These are phyloP conservation scores for Penicillium sp. DNA, from an alignment of 2,329 filamentous ascomycete genomes.

Conservation along the genomic window DNA sequence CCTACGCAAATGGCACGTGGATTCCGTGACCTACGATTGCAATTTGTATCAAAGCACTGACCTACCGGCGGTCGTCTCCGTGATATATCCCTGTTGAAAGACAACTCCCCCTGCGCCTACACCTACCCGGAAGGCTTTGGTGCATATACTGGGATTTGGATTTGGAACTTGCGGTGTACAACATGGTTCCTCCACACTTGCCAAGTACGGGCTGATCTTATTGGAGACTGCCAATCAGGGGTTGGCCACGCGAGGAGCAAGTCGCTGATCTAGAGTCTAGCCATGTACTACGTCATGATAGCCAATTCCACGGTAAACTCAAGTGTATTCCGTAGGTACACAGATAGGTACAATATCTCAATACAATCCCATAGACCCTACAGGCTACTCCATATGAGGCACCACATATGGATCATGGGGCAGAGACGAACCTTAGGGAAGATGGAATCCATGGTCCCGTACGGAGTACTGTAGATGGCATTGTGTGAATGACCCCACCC, in stretches of 20 bases:
- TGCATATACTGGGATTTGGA: not conserved
- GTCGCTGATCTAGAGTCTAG: not conserved
- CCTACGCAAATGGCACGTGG: not conserved
- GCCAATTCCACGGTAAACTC: not conserved
- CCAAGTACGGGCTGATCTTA: not conserved
- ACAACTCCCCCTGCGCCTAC: not conserved
- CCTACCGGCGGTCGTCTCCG: not conserved
- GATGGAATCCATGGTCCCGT: too few species aligned
- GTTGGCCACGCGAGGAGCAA: not conserved
- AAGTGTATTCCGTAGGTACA: too few species aligned
- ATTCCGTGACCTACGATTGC: not conserved
- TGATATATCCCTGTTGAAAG: not conserved
- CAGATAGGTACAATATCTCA: not conserved
- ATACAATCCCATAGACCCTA: too few species aligned
- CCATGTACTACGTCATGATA: not conserved
- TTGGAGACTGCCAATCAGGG: not conserved
- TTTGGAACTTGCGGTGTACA: constrained; percentile 1
- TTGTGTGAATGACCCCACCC: too few species aligned
- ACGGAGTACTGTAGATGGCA: too few species aligned
- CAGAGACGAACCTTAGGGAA: too few species aligned
- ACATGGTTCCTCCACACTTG: not conserved
- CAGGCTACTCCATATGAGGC: too few species aligned
- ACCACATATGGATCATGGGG: too few species aligned
- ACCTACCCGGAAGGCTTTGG: too few species aligned
- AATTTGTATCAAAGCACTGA: not conserved